Base-by-base conservation (phyloP, 768 basidiomycete genomes). In the Russula sp. region DNA sequence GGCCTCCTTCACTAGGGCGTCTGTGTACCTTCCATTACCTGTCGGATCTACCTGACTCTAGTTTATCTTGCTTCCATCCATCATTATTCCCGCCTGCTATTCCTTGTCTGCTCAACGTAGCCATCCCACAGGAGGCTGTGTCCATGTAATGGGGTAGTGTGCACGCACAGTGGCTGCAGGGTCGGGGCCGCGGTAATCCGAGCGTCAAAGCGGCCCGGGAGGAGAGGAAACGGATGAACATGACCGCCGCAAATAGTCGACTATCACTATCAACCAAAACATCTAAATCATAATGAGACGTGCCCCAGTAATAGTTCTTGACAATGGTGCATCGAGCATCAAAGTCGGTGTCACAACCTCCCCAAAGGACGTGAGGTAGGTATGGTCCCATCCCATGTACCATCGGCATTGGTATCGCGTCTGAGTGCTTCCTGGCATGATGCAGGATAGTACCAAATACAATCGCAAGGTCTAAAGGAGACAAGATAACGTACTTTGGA, bases 241-340 rank as follows among this genome's bases (percentile, higher is more conserved):
- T 3, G 25, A 29, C 25, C 25, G 25, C 25, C 25, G 25, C 25
- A 29, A 29, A 29, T 29, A 29, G 25, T 1, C 25, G 25, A 29
- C 25, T 29, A 29, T 29, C 25, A 29, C 18, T 13, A 47, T 5
- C 46, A 14, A 7, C 6, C 25, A 16, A 13, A 4, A 20, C 22
- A 10, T 35, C 35, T 10, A n/a, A 25, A 41, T 53, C 16, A 20
- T 41, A 34, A 69, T 65, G 68, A 64, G 60, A 35, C 59, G 56
- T 32, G 25, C 53, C 13, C 69, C 75, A 13, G 76, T 85, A 32
- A 75, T 94, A 58, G 77, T 95, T 14, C 78, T 96, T 48, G 94
- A 98, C 72, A 98, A 96, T 70, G 94, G 94, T 43, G 94, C 84
- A 10, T 84, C 81, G 39, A 83, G 83, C 5, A 85, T 96, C 72